phyloP scores from a whole-genome alignment of 352 stramenopile genomes.

The Globisporangium solare region DNA sequence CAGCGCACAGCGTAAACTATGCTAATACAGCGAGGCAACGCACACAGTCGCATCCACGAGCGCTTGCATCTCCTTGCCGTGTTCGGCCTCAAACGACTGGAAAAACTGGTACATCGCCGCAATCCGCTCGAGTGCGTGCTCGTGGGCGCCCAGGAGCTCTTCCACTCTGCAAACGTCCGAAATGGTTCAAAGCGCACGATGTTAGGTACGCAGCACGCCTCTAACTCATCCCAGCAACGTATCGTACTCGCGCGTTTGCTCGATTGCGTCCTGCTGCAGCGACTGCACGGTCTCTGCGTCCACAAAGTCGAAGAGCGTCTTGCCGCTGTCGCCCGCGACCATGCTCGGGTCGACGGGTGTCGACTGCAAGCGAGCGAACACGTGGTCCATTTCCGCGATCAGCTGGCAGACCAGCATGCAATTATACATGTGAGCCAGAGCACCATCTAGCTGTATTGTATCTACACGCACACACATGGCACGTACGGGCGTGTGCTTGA shows the following conservation, averaged over 20 bases:
- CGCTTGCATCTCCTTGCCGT: constrained; percentile 27
- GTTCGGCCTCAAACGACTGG: constrained; percentile 40
- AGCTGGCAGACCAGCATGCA: constrained; percentile 27
- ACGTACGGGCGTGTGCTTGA: constrained; percentile 49
- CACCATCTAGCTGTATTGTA: neutral
- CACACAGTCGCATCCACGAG: constrained; percentile 12
- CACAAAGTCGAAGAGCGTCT: constrained; percentile 84
- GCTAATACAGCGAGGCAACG: neutral
- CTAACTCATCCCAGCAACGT: neutral
- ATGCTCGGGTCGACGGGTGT: constrained; percentile 50
- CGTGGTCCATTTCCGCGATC: constrained; percentile 62
- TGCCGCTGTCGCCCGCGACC: constrained; percentile 42
- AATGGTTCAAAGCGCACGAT: too few relatives aligned
- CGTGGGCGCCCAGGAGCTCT: constrained; percentile 53
- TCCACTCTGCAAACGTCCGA: constrained; percentile 50
- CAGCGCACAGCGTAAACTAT: neutral
- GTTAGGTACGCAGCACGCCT: too few relatives aligned
- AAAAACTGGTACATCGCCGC: constrained; percentile 62
- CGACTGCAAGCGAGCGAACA: constrained; percentile 61
- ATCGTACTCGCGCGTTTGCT: constrained; percentile 63
- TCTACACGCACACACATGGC: neutral
- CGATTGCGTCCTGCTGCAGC: constrained; percentile 67
- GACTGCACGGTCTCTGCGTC: constrained; percentile 78
- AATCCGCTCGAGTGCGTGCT: constrained; percentile 60
- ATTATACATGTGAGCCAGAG: too few relatives aligned